These are phyloP conservation scores for Acorus calamus DNA, from an alignment of 106 monocot genomes.

Conservation along the genomic window DNA sequence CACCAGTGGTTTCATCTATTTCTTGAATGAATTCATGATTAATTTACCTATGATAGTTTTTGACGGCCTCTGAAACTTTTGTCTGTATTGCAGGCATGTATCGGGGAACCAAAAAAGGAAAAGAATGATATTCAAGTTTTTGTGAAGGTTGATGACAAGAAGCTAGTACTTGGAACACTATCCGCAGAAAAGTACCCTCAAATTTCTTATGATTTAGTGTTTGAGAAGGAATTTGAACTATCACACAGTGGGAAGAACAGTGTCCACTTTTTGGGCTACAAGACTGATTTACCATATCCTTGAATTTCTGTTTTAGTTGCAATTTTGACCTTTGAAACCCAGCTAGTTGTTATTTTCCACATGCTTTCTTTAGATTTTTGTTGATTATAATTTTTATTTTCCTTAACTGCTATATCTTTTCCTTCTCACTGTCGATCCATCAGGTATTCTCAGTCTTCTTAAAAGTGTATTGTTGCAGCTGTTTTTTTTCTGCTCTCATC, in stretches of 20 bases:
- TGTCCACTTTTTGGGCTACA: constrained; percentile 70
- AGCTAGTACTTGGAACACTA: constrained; percentile 62
- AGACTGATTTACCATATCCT: constrained; percentile 42
- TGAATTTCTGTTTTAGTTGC: neutral
- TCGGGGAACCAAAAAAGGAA: constrained; percentile 54
- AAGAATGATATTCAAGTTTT: constrained; percentile 37
- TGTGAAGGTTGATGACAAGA: constrained; percentile 43
- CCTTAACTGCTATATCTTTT: too few species aligned
- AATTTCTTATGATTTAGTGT: constrained; percentile 62
- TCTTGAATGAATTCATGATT: too few species aligned
- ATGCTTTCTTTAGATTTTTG: too few species aligned
- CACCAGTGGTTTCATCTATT: too few species aligned
- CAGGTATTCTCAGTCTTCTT: too few species aligned
- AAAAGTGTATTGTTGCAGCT: too few species aligned
- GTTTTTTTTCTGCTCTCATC: too few species aligned
- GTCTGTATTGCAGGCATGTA: constrained; percentile 30
- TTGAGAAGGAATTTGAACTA: constrained; percentile 79
- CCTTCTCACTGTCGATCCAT: too few species aligned
- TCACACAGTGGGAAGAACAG: constrained; percentile 66
- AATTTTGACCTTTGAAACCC: neutral
- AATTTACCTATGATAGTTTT: too few species aligned
- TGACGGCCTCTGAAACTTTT: too few species aligned
- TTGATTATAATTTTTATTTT: too few species aligned
- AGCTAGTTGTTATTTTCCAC: too few species aligned
- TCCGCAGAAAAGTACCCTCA: constrained; percentile 43